Conservation (phyloP, 1,284 basidiomycete species). For the Boletus semigastroideus region DNA sequence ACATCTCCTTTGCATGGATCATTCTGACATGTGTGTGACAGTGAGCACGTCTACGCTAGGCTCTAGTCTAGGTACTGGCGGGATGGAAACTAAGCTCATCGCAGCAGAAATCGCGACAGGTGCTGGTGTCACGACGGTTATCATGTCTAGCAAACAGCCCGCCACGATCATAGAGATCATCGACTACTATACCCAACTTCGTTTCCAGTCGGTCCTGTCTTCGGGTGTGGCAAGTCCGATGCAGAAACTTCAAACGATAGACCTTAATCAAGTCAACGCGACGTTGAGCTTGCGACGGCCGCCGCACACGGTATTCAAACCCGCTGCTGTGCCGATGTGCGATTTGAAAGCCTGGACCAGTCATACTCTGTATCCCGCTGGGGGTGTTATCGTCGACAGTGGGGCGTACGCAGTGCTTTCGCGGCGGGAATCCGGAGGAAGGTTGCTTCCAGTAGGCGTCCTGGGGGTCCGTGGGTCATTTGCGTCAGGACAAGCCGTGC, state of each 20-base stretch:
- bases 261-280: constrained; percentile 27
- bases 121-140: constrained; percentile 93
- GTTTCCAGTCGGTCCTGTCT: constrained; percentile 34
- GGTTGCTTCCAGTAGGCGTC: constrained; percentile 90
- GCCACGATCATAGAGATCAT: constrained; percentile 82
- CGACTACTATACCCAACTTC: constrained; percentile 58
- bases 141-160: constrained; percentile 82
- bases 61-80: constrained; percentile 88
- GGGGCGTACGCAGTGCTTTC: constrained; percentile 89
- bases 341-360: constrained; percentile 96
- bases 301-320: constrained; percentile 86
- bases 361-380: constrained; percentile 88
- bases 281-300: constrained; percentile 45
- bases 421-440: constrained; percentile 83
- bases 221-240: constrained; percentile 43
- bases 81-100: constrained; percentile 99
- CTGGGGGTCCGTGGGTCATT: constrained; percentile 85
- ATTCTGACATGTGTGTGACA: constrained; percentile 31
- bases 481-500: constrained; percentile 92
- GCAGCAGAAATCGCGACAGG: constrained; percentile 97
- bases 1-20: not conserved
- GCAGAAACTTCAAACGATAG: constrained; percentile 24
- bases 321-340: constrained; percentile 72
- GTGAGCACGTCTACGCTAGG: constrained; percentile 92
- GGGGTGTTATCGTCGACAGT: constrained; percentile 84